Conservation (phyloP, 257 asterid genomes). For the Ocimum tenuiflorum region DNA sequence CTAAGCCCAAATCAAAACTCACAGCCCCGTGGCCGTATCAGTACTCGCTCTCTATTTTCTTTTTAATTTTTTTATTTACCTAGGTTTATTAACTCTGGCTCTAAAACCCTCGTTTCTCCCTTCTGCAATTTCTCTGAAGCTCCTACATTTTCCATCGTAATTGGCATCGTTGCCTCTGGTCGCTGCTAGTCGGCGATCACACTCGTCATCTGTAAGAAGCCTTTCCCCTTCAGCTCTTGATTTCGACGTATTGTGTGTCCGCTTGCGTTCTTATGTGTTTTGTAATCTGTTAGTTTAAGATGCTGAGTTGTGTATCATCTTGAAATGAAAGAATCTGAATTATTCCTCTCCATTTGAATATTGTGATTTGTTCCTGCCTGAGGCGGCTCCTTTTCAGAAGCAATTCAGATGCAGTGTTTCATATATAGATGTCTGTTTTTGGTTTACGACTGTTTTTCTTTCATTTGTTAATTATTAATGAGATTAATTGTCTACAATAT, state of each 20-base stretch:
- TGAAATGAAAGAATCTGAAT: too few relatives aligned
- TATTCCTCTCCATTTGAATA: background rate
- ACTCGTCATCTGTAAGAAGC: conserved; percentile 19
- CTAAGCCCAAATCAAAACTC: background rate
- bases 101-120: conserved; percentile 32
- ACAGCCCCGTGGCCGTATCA: conserved; percentile 12
- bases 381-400: background rate
- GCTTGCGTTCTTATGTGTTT: background rate
- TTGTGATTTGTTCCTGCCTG: background rate
- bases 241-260: background rate
- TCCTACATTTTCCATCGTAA: background rate
- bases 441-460: background rate
- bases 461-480: background rate
- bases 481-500: background rate
- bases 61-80: background rate
- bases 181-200: conserved; percentile 41
- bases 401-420: background rate
- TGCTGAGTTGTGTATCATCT: background rate
- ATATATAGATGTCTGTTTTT: background rate
- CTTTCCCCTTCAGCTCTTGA: background rate
- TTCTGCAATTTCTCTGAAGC: background rate
- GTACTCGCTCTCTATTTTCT: too few relatives aligned
- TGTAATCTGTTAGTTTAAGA: background rate
- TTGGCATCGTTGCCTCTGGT: conserved; percentile 31
- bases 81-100: background rate